A percentile compares a stretch with the other conserved stretches of the same genome.
Evolutionary conservation across 257 asterid species (phyloP).

Genomic region (Catharanthus roseus): DNA sequence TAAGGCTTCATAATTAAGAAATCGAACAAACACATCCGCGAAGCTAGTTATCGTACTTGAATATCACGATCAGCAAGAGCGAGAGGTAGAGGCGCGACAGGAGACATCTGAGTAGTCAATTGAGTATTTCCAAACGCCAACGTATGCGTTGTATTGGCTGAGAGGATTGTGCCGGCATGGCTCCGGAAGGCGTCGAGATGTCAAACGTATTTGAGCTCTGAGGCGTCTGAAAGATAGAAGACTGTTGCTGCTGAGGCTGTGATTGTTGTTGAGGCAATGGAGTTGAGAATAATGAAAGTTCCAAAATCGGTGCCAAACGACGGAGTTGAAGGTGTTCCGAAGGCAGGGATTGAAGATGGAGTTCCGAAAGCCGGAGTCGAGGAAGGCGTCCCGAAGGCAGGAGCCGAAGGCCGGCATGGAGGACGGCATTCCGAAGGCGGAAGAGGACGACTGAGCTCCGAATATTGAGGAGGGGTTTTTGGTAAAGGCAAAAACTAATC

Average conservation of each 20-base stretch:
- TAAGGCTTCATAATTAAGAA: no score
- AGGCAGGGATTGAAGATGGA: conserved; percentile 21
- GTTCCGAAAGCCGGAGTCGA: conserved; percentile 34
- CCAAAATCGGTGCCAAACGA: conserved; percentile 48
- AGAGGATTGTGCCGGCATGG: conserved; percentile 43
- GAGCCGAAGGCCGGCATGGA: conserved; percentile 35
- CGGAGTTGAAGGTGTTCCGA: conserved; percentile 27
- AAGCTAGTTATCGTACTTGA: conserved; percentile 35
- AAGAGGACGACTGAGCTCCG: conserved; percentile 26
- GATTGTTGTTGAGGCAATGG: conserved; percentile 39
- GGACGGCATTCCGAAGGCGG: conserved; percentile 49
- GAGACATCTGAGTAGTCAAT: conserved; percentile 98
- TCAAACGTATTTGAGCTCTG: conserved; percentile 50
- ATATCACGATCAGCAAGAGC: conserved; percentile 94
- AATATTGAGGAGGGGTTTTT: conserved; percentile 16
- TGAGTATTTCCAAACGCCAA: conserved; percentile 57
- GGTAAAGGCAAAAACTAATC: conserved; percentile 3
- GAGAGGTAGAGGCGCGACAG: conserved; percentile 85
- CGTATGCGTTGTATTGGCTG: conserved; percentile 28
- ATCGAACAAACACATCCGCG: no score
- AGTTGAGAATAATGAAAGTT: conserved; percentile 47
- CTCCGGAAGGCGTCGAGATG: conserved; percentile 45
- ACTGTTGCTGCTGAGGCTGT: conserved; percentile 35
- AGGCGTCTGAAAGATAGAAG: conserved; percentile 54
- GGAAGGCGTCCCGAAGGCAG: conserved; percentile 32